Base-by-base conservation (phyloP, 148 eudicot genomes). In the Rhododendron simsii region DNA sequence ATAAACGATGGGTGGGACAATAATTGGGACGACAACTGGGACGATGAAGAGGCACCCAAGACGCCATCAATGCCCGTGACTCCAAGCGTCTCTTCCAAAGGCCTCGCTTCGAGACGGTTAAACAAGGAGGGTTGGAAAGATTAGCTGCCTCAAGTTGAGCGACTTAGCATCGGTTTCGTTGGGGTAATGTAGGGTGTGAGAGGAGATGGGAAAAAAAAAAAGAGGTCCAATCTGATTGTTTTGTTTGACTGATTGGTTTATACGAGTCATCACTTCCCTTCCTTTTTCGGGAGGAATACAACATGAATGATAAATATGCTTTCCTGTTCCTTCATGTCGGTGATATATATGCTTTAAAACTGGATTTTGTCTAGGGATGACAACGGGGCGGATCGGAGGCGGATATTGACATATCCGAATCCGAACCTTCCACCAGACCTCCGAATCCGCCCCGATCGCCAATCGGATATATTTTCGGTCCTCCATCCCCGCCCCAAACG, bases 71-170 rank as follows among this genome's bases (percentile, higher is more conserved):
- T 92, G 92, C 96, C 96, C 21, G 84, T 89, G 12, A 95, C 98
- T 44, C 96, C 98, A 6, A 92, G 88, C 53, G 88, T 93, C 71
- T 93, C 98, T 8, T 88, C 93, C 33, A 90, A 92, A 87, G 94
- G 95, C 75, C 91, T 95, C 16, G 91, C 98, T 86, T 89, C 98
- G 21, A 87, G 98, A 71, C 92, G 93, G 53, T 73, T 92, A 39
- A 91, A 75, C 86, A 95, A 95, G 87, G 98, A 95, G 23, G 94
- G 83, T 0, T 95, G 96, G 96, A 95, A 95, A 89, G 98, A 93
- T 87, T 95, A 91, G 84, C 81, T 89, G 78, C 48, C 51, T 88
- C 84, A 86, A n/a, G 59, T 65, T 83, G 37, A 50, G 75, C 26
- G 26, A 65, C 71, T 63, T 78, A 35, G 16, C 76, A 13, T 5